Evolutionary conservation across 768 basidiomycete genomes (phyloP), one percentile per base, ranked within the genome.

Genomic region (Tylopilus cervinicoccineus): DNA sequence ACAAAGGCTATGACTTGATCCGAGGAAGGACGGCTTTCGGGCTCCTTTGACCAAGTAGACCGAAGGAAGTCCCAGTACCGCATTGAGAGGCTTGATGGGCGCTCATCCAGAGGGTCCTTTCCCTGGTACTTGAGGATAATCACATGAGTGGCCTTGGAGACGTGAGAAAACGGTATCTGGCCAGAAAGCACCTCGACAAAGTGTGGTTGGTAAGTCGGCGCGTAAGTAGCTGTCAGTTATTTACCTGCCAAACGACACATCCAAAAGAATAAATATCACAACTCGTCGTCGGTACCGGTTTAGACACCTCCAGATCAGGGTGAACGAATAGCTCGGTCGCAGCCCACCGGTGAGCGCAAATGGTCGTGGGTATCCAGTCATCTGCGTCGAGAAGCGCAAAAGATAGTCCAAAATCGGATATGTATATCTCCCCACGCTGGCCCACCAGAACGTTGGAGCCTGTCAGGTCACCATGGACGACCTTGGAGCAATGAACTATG

Each of bases 101-200:
- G 10, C 27, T 56, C 50, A 13, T 56, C 55, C 42, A 56, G 27
- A 6, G 55, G 54, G 19, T 56, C 39, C 24, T 52, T 56, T 0
- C 55, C 54, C 34, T 46, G n/a, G 2, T 47, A 56, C n/a, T 56
- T 56, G 6, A 56, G 50, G 23, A 56, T 45, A 7, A 56, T 56
- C 3, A 56, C 43, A 1, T 56, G 55, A 0, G 54, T 56, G 3
- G 42, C 20, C 37, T 37, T 51, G 32, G 19, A 31, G 19, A 56
- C 29, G 23, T 40, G 49, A 11, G 28, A 32, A 26, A 55, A 56
- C 0, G 54, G 54, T 38, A 56, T 47, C 13, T 1, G 42, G n/a
- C 55, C 55, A 0, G 48, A 51, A 4, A 55, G 43, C 10, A 56
- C 48, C 55, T 56, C 20, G 17, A 33, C 9, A 27, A 27, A 27